Percentiles rank a stretch among this genome's conserved stretches.
Conservation (phyloP, 345 rosid species). For the Brassica juncea region DNA sequence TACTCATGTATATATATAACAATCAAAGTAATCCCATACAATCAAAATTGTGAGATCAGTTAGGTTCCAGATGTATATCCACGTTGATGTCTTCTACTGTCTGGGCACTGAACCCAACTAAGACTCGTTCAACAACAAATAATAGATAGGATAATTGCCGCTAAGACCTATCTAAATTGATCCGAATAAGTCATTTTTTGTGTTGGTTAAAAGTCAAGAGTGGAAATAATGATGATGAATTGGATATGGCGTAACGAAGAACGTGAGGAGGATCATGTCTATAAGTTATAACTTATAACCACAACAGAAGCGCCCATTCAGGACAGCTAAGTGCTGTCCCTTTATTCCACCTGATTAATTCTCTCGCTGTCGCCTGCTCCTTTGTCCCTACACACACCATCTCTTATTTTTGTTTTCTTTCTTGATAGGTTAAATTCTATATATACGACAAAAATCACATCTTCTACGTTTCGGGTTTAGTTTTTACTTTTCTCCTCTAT, state of each 20-base stretch:
- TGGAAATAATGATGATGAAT: slow-evolving; percentile 1
- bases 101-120: background rate
- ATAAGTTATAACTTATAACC: slow-evolving; percentile 23
- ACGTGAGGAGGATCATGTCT: slow-evolving; percentile 35
- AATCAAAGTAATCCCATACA: background rate
- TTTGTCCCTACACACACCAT: slow-evolving; percentile 34
- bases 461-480: slow-evolving; percentile 22
- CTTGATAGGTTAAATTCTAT: background rate
- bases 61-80: background rate
- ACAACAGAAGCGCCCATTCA: slow-evolving; percentile 28
- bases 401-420: slow-evolving; percentile 21
- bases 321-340: slow-evolving; percentile 37
- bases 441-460: slow-evolving; percentile 17
- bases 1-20: background rate
- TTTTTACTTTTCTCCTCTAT: slow-evolving; percentile 19
- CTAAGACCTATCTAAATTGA: background rate
- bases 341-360: slow-evolving; percentile 30
- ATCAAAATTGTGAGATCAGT: background rate
- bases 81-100: background rate
- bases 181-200: background rate
- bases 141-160: background rate
- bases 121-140: background rate
- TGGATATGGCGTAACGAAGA: slow-evolving; percentile 23
- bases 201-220: background rate
- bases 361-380: slow-evolving; percentile 27